Evolutionary conservation across 2,329 filamentous ascomycete genomes (phyloP).

Genomic region (Blastomyces silverae): DNA sequence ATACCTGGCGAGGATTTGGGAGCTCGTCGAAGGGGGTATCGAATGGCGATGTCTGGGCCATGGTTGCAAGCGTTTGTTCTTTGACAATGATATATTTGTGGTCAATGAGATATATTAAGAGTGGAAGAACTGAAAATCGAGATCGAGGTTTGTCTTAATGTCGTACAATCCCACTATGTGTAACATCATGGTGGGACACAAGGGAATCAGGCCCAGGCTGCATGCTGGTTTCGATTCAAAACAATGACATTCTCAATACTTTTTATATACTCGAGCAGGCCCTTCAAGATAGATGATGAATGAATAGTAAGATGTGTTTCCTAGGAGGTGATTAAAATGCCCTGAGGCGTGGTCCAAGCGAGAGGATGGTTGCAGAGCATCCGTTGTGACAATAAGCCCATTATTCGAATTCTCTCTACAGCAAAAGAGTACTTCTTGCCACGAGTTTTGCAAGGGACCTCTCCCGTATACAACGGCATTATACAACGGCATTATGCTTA

Average conservation of each 20-base stretch:
- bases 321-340: background rate
- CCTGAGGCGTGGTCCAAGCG: background rate
- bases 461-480: background rate
- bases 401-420: background rate
- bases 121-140: background rate
- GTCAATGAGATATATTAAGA: background rate
- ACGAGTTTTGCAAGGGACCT: background rate
- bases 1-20: constrained; percentile 45
- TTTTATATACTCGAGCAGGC: background rate
- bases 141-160: background rate
- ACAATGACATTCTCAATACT: background rate
- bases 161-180: constrained; percentile 9
- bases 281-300: background rate
- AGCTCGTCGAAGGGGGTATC: constrained; percentile 42
- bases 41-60: constrained; percentile 21
- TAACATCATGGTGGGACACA: background rate
- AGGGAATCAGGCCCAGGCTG: background rate
- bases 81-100: background rate
- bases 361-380: background rate
- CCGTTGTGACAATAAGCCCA: background rate
- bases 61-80: background rate
- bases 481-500: background rate
- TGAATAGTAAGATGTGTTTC: background rate
- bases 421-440: background rate
- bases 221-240: background rate